Base-by-base conservation (phyloP, 2,329 filamentous ascomycete species). In the Ambrosiella cleistominuta region DNA sequence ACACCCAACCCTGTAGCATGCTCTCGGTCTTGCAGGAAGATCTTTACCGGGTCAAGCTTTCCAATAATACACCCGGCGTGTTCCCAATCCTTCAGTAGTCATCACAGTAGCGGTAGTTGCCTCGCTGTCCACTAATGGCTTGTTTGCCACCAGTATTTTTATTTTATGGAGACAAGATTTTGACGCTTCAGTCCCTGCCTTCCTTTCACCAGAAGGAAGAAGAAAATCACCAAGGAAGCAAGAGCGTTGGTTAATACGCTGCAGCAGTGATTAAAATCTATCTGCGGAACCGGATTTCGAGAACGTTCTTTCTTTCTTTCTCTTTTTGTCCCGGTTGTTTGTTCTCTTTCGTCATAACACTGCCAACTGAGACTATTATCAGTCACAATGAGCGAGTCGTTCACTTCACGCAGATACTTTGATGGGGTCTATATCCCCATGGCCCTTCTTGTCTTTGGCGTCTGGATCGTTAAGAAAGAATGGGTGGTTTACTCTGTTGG, bases 361-460 rank as follows among this genome's bases (percentile, higher is more conserved):
- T 9, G 36, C 40, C 51, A 39, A 38, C 27, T 3, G 36, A 36
- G 19, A 52, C 19, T 17, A 51, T 49, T 11, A 27, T 54, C 58
- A 50, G 63, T 63, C 47, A 60, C 47, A 15, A 53, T 54, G 56
- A 73, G 37, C 55, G 68, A 70, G 19, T 70, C 73, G n/a, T 65
- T 73, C 54, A 65, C 77, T 53, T 76, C 82, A 62, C 75, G 76
- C 64, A 75, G 82, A 66, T 88, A 85, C 67, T 71, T 91, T 67
- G 81, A 88, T 70, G 86, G 85, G 67, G 80, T 94, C 65, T 89
- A 91, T 70, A 83, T 94, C 66, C 89, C 90, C 62, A 84, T 83
- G n/a, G 81, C 77, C 61, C 78, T 95, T 40, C 72, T 95, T 61
- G 74, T 96, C 61, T 70, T 88, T 56, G 88, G 88, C 65, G 83